A percentile compares a stretch with the other conserved stretches of the same genome.
These are phyloP conservation scores for Amaranthus cruentus DNA, from an alignment of 148 eudicot species.

Conservation along the genomic window DNA sequence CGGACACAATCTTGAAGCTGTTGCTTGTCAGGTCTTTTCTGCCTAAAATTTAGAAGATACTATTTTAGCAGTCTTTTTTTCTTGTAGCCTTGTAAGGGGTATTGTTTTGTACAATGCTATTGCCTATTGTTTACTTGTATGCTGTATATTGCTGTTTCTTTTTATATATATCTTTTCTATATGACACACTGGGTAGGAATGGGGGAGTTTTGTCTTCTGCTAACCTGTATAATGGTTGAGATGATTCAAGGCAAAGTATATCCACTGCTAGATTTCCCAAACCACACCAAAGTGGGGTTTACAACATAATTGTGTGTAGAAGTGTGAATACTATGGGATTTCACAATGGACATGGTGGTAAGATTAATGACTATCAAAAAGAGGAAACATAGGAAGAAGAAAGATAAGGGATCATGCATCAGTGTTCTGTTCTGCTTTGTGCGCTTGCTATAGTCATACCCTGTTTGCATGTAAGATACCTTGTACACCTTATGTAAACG, in stretches of 20 bases:
- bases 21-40: slow-evolving; percentile 63
- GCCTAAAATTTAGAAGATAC: background rate
- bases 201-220: background rate
- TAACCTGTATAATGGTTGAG: background rate
- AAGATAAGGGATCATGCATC: no score
- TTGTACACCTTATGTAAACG: no score
- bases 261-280: background rate
- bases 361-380: no score
- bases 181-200: background rate
- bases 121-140: background rate
- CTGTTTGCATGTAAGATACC: no score
- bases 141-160: background rate
- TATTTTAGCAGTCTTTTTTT: background rate
- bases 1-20: slow-evolving; percentile 70
- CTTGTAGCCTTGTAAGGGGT: background rate
- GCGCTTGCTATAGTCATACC: no score
- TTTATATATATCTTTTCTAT: background rate
- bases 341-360: no score
- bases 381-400: no score
- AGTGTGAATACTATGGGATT: background rate
- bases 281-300: background rate
- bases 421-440: no score
- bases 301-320: background rate
- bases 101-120: background rate
- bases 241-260: background rate